These are phyloP conservation scores for Daedaleopsis sinensis DNA, from an alignment of 768 basidiomycete species.

Conservation along the genomic window DNA sequence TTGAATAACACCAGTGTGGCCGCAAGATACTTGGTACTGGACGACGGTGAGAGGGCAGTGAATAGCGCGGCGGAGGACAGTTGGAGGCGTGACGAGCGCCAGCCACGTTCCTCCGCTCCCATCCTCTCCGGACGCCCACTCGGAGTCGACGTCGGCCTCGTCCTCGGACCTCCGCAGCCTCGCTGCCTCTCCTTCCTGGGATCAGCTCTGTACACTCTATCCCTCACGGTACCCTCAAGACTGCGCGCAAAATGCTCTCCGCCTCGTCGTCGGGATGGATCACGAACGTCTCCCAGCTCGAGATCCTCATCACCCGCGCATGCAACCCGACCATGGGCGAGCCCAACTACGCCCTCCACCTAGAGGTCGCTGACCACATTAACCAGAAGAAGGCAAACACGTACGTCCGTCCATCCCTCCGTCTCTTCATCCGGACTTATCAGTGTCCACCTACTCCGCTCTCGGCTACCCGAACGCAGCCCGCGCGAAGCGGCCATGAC, in stretches of 20 bases:
- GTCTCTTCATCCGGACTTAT: neutral
- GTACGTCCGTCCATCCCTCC: constrained; percentile 48
- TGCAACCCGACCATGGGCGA: constrained; percentile 87
- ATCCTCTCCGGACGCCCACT: neutral
- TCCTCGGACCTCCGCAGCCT: neutral
- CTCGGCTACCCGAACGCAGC: constrained; percentile 40
- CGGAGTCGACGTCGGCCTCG: constrained; percentile 12
- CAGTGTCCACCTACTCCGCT: neutral
- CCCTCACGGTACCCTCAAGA: neutral
- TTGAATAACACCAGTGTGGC: too few relatives aligned
- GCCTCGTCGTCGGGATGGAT: constrained; percentile 13
- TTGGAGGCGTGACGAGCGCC: neutral
- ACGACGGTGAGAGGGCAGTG: too few relatives aligned
- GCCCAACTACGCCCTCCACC: constrained; percentile 89
- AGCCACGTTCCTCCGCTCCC: neutral
- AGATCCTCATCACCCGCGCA: constrained; percentile 76
- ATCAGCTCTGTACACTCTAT: neutral
- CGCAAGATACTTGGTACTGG: too few relatives aligned
- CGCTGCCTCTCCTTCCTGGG: neutral
- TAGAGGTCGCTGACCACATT: constrained; percentile 93
- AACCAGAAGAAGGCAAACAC: constrained; percentile 96
- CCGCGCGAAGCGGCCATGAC: constrained; percentile 92
- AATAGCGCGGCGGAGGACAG: neutral
- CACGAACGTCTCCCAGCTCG: constrained; percentile 18
- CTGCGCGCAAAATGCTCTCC: constrained; percentile 1